Conservation (phyloP, 371 early-diverging fungal species). For the Lichtheimia ramosa region DNA sequence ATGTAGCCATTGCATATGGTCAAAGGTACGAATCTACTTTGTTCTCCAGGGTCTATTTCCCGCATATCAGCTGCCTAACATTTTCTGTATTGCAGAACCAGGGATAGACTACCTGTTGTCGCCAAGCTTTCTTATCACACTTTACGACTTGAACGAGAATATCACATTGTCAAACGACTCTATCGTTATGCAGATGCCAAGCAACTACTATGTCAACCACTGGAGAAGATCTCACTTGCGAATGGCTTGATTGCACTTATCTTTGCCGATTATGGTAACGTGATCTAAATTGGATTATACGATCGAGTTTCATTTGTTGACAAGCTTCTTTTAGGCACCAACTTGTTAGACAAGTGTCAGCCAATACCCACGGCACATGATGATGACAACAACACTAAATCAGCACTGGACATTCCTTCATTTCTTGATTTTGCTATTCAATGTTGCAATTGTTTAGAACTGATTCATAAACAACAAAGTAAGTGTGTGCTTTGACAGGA, state of each 20-base stretch:
- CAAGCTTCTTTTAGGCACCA: constrained; percentile 16
- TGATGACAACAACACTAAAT: background rate
- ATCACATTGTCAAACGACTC: constrained; percentile 42
- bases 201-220: constrained; percentile 35
- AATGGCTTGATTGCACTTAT: constrained; percentile 37
- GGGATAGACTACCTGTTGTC: constrained; percentile 39
- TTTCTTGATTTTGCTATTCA: constrained; percentile 49
- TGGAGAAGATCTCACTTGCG: constrained; percentile 31
- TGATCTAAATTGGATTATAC: background rate
- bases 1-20: constrained; percentile 38
- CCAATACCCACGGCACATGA: constrained; percentile 11
- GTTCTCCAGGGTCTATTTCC: too few relatives aligned
- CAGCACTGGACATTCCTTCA: constrained; percentile 12
- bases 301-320: background rate
- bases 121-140: constrained; percentile 49
- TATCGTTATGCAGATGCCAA: constrained; percentile 29
- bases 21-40: constrained; percentile 24
- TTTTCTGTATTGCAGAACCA: constrained; percentile 19
- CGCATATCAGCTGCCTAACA: too few relatives aligned
- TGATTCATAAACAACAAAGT: constrained; percentile 47
- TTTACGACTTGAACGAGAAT: constrained; percentile 45
- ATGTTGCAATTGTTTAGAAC: constrained; percentile 47
- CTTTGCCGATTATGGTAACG: constrained; percentile 31
- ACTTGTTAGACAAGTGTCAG: constrained; percentile 29
- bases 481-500: constrained; percentile 1